These are phyloP conservation scores for Oryza officinalis DNA, from an alignment of 176 grass and related monocot species.

Conservation along the genomic window DNA sequence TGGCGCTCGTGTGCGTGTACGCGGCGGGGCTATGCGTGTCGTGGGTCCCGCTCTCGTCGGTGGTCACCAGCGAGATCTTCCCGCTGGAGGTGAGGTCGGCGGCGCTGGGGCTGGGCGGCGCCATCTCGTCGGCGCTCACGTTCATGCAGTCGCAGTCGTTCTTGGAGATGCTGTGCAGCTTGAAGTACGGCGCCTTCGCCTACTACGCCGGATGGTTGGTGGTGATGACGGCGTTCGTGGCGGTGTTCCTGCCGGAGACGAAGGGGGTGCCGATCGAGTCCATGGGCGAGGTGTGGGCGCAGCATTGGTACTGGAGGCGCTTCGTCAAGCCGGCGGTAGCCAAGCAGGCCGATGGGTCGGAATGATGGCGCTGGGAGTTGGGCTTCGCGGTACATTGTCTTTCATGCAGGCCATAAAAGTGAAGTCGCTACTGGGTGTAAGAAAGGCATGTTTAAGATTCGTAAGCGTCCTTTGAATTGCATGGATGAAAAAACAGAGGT, in stretches of 20 bases:
- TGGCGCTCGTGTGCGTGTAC: no score
- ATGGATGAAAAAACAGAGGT: no score
- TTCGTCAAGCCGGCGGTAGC: constrained; percentile 37
- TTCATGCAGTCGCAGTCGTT: constrained; percentile 83
- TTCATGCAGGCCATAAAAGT: no score
- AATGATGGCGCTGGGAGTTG: neutral
- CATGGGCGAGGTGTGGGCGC: constrained; percentile 41
- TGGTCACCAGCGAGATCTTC: no score
- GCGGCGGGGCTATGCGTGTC: no score
- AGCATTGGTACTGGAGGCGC: constrained; percentile 77
- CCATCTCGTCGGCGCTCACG: constrained; percentile 51
- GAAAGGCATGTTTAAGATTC: no score
- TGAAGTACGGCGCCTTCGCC: constrained; percentile 50
- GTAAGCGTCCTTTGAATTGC: no score
- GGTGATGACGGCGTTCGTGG: constrained; percentile 63
- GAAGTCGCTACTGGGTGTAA: no score
- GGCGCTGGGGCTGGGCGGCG: constrained; percentile 56
- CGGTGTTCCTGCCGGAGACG: constrained; percentile 70
- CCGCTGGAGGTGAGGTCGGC: no score
- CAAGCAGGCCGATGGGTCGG: neutral
- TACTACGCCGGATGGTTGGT: constrained; percentile 69
- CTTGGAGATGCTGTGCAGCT: constrained; percentile 72
- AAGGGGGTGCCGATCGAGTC: constrained; percentile 73
- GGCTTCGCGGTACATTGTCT: no score
- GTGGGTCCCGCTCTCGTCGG: no score